phyloP scores from a whole-genome alignment of 1,284 basidiomycete genomes.

The Papiliotrema terrestris region DNA sequence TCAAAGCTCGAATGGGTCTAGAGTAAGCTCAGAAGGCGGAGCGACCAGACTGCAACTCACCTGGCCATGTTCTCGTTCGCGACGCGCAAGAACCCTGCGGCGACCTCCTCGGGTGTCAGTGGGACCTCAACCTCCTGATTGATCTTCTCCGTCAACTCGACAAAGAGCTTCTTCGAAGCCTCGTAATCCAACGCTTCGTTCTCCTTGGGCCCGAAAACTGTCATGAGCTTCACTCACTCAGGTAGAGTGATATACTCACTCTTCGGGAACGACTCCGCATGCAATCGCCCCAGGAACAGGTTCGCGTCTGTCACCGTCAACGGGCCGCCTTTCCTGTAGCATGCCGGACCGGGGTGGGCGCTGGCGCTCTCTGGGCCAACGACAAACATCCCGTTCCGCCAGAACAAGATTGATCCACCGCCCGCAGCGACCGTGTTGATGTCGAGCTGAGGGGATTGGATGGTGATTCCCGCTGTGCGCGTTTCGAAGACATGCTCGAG shows the following conservation, averaged over 20 bases:
- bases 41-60: too few species aligned
- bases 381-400: constrained; percentile 75
- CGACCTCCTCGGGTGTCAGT: constrained; percentile 73
- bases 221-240: constrained; percentile 5
- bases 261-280: constrained; percentile 59
- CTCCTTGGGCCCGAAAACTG: constrained; percentile 79
- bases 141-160: constrained; percentile 64
- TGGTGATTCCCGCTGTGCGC: constrained; percentile 82
- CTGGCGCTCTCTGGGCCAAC: constrained; percentile 74
- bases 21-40: constrained; percentile 24
- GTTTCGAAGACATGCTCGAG: constrained; percentile 90
- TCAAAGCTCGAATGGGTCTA: constrained; percentile 84
- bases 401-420: constrained; percentile 76
- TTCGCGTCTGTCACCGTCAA: constrained; percentile 85
- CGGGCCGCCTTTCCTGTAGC: constrained; percentile 78
- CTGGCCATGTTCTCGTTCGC: constrained; percentile 85
- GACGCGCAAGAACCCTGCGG: constrained; percentile 71
- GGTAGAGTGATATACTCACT: background rate
- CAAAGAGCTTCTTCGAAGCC: constrained; percentile 63
- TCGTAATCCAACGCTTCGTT: constrained; percentile 73
- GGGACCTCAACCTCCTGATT: constrained; percentile 60
- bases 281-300: constrained; percentile 73
- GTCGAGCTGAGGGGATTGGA: constrained; percentile 81
- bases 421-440: constrained; percentile 83
- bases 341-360: constrained; percentile 77